Percentiles rank a stretch among this genome's conserved stretches.
Conservation (phyloP, 106 monocot species). For the Allium sativum region DNA sequence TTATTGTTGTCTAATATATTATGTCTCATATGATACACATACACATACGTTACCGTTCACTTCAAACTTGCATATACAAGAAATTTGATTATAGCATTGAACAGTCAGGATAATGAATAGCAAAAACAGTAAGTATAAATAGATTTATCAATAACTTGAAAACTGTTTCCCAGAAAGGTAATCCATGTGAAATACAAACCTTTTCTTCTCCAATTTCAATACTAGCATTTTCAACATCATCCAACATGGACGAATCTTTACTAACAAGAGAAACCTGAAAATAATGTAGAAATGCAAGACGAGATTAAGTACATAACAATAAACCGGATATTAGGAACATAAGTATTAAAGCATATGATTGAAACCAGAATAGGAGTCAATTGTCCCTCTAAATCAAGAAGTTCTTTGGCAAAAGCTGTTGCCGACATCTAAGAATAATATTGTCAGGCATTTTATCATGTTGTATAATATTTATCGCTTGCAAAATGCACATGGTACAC, state of each 20-base stretch:
- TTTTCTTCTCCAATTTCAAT: conserved; percentile 90
- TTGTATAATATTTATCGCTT: no score
- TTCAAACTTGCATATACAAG: no score
- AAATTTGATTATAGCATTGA: no score
- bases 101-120: no score
- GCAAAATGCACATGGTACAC: conserved; percentile 6
- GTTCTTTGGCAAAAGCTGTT: conserved; percentile 98
- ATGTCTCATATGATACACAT: no score
- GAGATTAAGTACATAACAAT: neutral
- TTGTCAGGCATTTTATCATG: neutral
- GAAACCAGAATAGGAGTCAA: conserved; percentile 91
- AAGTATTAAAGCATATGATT: neutral
- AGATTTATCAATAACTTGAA: no score
- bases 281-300: neutral
- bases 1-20: no score
- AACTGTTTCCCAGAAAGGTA: no score
- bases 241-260: conserved; percentile 99
- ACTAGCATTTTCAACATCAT: conserved; percentile 96
- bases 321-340: neutral
- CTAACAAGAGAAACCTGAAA: conserved; percentile 95
- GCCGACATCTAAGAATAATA: conserved; percentile 76
- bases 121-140: no score
- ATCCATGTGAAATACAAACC: conserved; percentile 28
- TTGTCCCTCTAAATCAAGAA: conserved; percentile 96
- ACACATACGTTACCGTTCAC: no score